A percentile compares a stretch with the other conserved stretches of the same genome.
These are phyloP conservation scores for Onygenales sp. DNA, from an alignment of 2,329 filamentous ascomycete species.

Conservation along the genomic window DNA sequence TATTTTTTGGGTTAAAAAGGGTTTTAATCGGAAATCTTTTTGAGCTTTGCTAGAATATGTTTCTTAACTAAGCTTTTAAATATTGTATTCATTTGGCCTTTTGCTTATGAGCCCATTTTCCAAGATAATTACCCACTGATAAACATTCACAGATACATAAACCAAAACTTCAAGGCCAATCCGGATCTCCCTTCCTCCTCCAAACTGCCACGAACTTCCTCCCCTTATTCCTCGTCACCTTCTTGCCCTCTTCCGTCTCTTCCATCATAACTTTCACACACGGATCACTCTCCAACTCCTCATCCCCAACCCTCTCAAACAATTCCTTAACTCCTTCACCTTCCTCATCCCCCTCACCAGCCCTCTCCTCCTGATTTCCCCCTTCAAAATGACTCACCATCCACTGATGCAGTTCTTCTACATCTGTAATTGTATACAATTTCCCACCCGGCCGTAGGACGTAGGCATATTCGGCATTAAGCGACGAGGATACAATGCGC, in stretches of 20 bases:
- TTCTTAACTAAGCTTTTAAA: too few species aligned
- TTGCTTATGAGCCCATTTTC: too few species aligned
- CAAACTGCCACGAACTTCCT: constrained; percentile 88
- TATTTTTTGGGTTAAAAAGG: too few species aligned
- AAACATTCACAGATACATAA: background rate
- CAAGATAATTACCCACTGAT: too few species aligned
- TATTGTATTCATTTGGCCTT: too few species aligned
- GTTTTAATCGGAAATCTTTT: too few species aligned
- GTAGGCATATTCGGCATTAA: constrained; percentile 91
- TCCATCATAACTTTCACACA: constrained; percentile 56
- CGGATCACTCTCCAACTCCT: constrained; percentile 43
- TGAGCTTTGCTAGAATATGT: too few species aligned
- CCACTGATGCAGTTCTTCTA: constrained; percentile 87
- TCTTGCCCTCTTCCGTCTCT: constrained; percentile 96
- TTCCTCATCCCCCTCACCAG: constrained; percentile 82
- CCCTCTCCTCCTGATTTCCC: constrained; percentile 48
- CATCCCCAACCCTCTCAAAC: constrained; percentile 62
- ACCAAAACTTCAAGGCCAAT: constrained; percentile 44
- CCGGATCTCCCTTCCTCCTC: constrained; percentile 66
- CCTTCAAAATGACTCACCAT: constrained; percentile 79
- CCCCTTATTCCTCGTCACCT: constrained; percentile 83
- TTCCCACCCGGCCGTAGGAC: constrained; percentile 73
- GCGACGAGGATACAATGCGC: constrained; percentile 76
- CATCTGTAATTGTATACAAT: constrained; percentile 94
- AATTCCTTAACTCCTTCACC: constrained; percentile 53